These are phyloP conservation scores for Saprolegnia parasitica DNA, from an alignment of 352 stramenopile species.

Conservation along the genomic window DNA sequence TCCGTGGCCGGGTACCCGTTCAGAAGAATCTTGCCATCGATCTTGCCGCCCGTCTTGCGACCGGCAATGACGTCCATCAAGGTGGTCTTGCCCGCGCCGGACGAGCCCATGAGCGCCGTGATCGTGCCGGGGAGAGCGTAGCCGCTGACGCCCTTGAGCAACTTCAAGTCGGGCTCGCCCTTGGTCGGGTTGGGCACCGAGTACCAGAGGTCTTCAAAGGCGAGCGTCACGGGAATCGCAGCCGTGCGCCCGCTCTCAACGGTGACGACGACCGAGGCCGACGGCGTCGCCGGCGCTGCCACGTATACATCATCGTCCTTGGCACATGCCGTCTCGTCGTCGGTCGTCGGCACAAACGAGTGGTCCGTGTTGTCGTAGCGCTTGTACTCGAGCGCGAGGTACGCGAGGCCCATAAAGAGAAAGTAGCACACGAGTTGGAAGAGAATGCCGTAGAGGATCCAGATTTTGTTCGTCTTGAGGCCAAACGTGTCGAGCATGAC, in stretches of 20 bases:
- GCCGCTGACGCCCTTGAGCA: constrained; percentile 46
- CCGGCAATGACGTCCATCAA: constrained; percentile 92
- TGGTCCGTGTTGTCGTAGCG: constrained; percentile 10
- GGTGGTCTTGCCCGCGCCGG: constrained; percentile 89
- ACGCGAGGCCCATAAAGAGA: constrained; percentile 33
- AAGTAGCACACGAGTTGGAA: constrained; percentile 28
- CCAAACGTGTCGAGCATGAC: constrained; percentile 35
- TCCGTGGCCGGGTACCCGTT: constrained; percentile 48
- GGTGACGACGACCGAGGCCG: constrained; percentile 23
- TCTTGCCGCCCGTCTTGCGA: constrained; percentile 83
- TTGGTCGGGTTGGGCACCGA: constrained; percentile 45
- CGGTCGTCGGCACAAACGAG: background rate
- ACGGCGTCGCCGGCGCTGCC: background rate
- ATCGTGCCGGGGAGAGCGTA: constrained; percentile 54
- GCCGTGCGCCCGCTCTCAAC: too few species aligned
- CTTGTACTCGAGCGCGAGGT: constrained; percentile 31
- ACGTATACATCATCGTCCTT: background rate
- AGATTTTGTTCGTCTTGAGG: constrained; percentile 34
- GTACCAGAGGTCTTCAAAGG: constrained; percentile 55
- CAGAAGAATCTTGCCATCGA: constrained; percentile 60
- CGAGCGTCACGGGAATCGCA: constrained; percentile 40
- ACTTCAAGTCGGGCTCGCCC: constrained; percentile 27
- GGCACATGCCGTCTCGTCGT: background rate
- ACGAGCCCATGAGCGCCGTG: constrained; percentile 68
- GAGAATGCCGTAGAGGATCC: constrained; percentile 31